A percentile compares a stretch with the other conserved stretches of the same genome.
Conservation (phyloP, 208 protist genomes). For the Herpetomonas tarakana region DNA sequence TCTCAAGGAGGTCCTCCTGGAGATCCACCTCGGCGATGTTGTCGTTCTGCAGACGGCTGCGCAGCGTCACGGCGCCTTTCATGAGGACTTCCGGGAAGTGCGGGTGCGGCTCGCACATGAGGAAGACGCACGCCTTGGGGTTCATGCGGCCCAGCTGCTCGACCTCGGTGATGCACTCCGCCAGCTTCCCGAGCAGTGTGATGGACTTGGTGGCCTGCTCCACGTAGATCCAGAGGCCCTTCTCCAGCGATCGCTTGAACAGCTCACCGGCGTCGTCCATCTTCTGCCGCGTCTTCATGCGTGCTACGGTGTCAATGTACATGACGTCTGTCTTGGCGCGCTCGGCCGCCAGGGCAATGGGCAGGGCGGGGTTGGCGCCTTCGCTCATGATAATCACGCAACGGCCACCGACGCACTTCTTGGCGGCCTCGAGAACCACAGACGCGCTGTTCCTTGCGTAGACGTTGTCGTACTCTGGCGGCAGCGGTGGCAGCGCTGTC, state of each 20-base stretch:
- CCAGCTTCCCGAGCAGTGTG: slow-evolving; percentile 74
- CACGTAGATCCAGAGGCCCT: slow-evolving; percentile 88
- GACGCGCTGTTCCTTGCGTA: slow-evolving; percentile 42
- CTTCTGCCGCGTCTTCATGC: slow-evolving; percentile 84
- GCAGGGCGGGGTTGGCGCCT: slow-evolving; percentile 75
- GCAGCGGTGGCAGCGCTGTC: slow-evolving; percentile 27
- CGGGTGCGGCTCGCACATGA: slow-evolving; percentile 90
- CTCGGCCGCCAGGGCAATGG: slow-evolving; percentile 71
- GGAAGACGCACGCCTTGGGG: slow-evolving; percentile 60
- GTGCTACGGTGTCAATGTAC: slow-evolving; percentile 86
- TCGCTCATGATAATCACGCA: slow-evolving; percentile 89
- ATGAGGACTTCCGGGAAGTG: slow-evolving; percentile 86
- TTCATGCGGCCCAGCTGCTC: slow-evolving; percentile 44
- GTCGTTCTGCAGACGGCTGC: slow-evolving; percentile 62
- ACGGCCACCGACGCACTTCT: slow-evolving; percentile 38
- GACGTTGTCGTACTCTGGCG: slow-evolving; percentile 35
- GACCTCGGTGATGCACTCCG: slow-evolving; percentile 68
- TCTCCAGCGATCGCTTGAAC: slow-evolving; percentile 77
- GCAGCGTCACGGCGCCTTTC: slow-evolving; percentile 70
- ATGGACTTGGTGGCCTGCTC: slow-evolving; percentile 91
- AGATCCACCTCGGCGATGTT: slow-evolving; percentile 60
- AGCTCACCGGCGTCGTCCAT: slow-evolving; percentile 67
- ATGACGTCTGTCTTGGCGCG: slow-evolving; percentile 64
- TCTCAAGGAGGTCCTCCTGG: slow-evolving; percentile 63
- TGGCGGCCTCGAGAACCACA: slow-evolving; percentile 60